Evolutionary conservation across 176 grass and related monocot genomes (phyloP), one percentile per base, ranked within the genome.

Genomic region (Eragrostis curvula): DNA sequence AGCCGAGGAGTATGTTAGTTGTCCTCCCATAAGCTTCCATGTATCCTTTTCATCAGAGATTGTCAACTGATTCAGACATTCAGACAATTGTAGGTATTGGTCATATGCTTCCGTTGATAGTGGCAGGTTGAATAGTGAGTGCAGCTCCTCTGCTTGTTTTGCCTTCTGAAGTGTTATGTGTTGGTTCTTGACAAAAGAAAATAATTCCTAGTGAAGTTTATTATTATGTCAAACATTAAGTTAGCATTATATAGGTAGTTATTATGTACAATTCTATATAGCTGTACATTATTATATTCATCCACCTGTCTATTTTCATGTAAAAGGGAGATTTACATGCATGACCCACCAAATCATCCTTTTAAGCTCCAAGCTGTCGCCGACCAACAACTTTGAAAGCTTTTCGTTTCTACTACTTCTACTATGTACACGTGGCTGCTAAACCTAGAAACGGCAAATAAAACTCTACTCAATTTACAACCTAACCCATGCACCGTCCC

Each of bases 401-500:
- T 17, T 57, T 60, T 39, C 48, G 25, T 79, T 78, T 55, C 84
- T 86, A 62, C 59, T 64, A 61, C 58, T 55, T 6, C 78, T 70
- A 44, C n/a, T 70, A 57, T 90, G 69, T 87, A 85, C 85, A 91
- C 66, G 71, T 81, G 51, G 40, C 71, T 2, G 29, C 40, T 52
- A 67, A 87, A 46, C 65, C 66, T 75, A 75, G 17, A 85, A 80
- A 76, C 48, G 14, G 55, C 45, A 69, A 51, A 68, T 49, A 36
- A 75, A 68, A 74, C 7, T 3, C 77, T 85, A 73, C 53, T 56
- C 39, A 58, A 85, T 81, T 84, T 76, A 88, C 85, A 91, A 39
- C 77, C 81, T 81, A 84, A 25, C 39, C 76, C 75, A 39, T 51
- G 66, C 30, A 77, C 45, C 24, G 29, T 58, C 48, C 79, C 74